A percentile compares a stretch with the other conserved stretches of the same genome.
These are phyloP conservation scores for Colletotrichum agaves DNA, from an alignment of 2,329 filamentous ascomycete species.

Conservation along the genomic window DNA sequence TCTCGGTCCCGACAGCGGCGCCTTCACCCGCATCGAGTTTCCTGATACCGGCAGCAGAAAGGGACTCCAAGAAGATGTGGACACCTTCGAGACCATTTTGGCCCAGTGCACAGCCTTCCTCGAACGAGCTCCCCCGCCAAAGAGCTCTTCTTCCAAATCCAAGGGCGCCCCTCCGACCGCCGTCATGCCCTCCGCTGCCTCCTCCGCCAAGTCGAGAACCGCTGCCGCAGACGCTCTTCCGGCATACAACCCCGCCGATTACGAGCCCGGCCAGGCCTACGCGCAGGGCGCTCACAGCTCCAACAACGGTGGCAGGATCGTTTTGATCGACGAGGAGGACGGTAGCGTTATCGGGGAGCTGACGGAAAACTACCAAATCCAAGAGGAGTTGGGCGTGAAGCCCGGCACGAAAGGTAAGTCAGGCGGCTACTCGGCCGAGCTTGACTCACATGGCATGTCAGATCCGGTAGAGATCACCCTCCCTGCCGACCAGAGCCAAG, in stretches of 20 bases:
- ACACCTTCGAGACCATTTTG: constrained; percentile 97
- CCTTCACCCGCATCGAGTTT: constrained; percentile 94
- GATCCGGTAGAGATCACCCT: constrained; percentile 85
- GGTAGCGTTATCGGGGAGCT: constrained; percentile 95
- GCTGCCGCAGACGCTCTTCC: constrained; percentile 59
- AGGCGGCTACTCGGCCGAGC: constrained; percentile 45
- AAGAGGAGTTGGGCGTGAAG: constrained; percentile 80
- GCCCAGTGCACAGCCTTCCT: constrained; percentile 98
- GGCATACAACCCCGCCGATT: constrained; percentile 84
- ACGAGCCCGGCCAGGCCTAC: constrained; percentile 83
- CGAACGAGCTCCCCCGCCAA: constrained; percentile 79
- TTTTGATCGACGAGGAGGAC: constrained; percentile 94
- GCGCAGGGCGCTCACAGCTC: constrained; percentile 69
- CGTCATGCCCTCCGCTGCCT: constrained; percentile 37
- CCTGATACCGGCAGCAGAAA: constrained; percentile 76
- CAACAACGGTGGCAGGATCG: constrained; percentile 78
- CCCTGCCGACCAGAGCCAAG: constrained; percentile 72
- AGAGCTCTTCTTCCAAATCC: constrained; percentile 40
- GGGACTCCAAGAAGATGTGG: constrained; percentile 88
- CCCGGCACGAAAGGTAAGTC: constrained; percentile 98
- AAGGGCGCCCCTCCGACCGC: constrained; percentile 16
- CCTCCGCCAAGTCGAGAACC: constrained; percentile 40
- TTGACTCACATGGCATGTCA: constrained; percentile 45
- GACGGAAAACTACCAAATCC: constrained; percentile 80
- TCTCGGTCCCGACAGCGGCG: constrained; percentile 84